Evolutionary conservation across 139 green algal species (phyloP), one percentile per base, ranked within the genome.

Genomic region (Gonium pectorale): DNA sequence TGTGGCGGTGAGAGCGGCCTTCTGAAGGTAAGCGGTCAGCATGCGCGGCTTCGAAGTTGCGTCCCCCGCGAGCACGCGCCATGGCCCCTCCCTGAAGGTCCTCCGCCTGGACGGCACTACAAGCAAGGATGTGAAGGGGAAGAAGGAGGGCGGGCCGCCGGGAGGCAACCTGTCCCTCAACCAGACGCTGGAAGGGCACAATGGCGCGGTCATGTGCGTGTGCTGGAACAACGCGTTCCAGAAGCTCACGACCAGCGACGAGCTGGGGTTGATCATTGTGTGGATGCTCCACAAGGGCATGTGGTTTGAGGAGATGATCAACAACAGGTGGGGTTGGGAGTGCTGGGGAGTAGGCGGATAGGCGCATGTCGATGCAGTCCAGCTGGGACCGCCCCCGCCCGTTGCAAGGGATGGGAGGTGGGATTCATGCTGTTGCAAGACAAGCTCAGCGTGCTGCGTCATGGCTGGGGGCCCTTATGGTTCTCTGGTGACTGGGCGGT

Each of bases 261-360:
- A 96, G 67, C 88, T 86, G 29, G 95, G 95, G 21, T 90, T 97
- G 37, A 97, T 98, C 88, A 97, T 98, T 68, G 95, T 98, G 68
- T 98, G 95, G 95, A 94, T 93, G 63, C 90, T 96, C 51, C 91
- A 95, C 83, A 96, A 97, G 70, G 91, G 90, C 71, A 92, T 93
- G 85, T 98, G 95, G 95, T 95, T 94, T 74, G 95, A 98, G 87
- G 95, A 98, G 86, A 98, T 98, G 95, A 95, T 97, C 78, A 98
- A 98, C 87, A 97, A 98, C 92, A 91, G 91, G 93, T 95, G 74
- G 27, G 67, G 49, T n/a, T n/a, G n/a, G n/a, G n/a, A n/a, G n/a
- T n/a, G n/a, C n/a, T n/a, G n/a, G n/a, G n/a, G n/a, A n/a, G n/a
- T n/a, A n/a, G n/a, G n/a, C n/a, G n/a, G n/a, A n/a, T n/a, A n/a